Percentiles rank a stretch among this genome's conserved stretches.
phyloP scores from a whole-genome alignment of 345 rosid species.

The Populus pruinosa region DNA sequence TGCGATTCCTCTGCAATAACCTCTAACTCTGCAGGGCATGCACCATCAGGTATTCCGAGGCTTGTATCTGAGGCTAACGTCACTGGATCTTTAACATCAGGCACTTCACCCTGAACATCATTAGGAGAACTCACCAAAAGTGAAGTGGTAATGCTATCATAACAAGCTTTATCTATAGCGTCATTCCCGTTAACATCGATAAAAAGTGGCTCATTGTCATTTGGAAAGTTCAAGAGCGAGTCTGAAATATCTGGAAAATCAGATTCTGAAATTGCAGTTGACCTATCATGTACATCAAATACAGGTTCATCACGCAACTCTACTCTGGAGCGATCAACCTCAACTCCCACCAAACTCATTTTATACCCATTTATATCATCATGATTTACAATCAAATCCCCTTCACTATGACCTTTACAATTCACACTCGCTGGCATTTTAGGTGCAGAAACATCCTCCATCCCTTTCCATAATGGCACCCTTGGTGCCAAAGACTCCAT shows the following conservation, averaged over 20 bases:
- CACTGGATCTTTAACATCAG: constrained; percentile 19
- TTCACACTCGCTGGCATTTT: constrained; percentile 29
- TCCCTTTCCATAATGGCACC: constrained; percentile 39
- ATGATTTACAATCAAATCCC: neutral
- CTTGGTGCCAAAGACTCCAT: constrained; percentile 22
- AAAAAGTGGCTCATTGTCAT: constrained; percentile 15
- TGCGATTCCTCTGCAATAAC: constrained; percentile 25
- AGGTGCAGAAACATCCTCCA: constrained; percentile 36
- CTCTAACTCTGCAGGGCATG: constrained; percentile 26
- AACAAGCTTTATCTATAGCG: constrained; percentile 20
- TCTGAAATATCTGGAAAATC: constrained; percentile 41
- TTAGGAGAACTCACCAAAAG: constrained; percentile 26
- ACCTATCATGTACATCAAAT: constrained; percentile 15
- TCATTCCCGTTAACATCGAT: constrained; percentile 26
- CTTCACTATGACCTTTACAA: constrained; percentile 19
- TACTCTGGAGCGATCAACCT: neutral
- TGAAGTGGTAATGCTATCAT: constrained; percentile 15
- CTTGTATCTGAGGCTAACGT: constrained; percentile 11
- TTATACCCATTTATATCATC: constrained; percentile 15
- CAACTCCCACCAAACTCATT: constrained; percentile 10
- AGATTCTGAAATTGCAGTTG: constrained; percentile 25
- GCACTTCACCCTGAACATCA: constrained; percentile 11
- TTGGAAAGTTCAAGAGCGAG: constrained; percentile 29
- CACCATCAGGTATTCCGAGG: constrained; percentile 17
- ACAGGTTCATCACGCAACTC: too few species aligned